Evolutionary conservation across 2,329 filamentous ascomycete species (phyloP).

Genomic region (Phyllosticta citribraziliensis): DNA sequence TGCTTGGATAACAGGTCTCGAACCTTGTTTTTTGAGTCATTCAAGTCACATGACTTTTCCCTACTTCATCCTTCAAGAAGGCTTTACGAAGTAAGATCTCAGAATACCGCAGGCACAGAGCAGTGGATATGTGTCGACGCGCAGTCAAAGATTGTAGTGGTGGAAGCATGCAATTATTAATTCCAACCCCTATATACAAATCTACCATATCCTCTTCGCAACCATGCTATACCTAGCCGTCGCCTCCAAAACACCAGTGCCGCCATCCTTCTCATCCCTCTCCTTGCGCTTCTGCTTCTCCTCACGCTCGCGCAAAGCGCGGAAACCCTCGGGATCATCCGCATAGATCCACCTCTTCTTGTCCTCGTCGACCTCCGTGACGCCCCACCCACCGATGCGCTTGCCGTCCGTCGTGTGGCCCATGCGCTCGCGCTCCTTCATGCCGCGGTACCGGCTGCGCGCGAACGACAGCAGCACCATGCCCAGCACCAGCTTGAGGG

Average conservation of each 20-base stretch:
- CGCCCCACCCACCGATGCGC: constrained; percentile 70
- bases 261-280: constrained; percentile 21
- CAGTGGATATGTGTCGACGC: too few species aligned
- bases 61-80: too few species aligned
- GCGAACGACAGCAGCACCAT: constrained; percentile 78
- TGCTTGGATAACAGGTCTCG: too few species aligned
- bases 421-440: constrained; percentile 59
- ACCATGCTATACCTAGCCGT: constrained; percentile 87
- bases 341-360: constrained; percentile 76
- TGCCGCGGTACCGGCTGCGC: constrained; percentile 65
- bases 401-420: constrained; percentile 54
- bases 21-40: too few species aligned
- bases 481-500: constrained; percentile 65
- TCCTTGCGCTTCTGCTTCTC: constrained; percentile 54
- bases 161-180: too few species aligned
- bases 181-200: background rate
- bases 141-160: too few species aligned
- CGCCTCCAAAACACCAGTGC: constrained; percentile 50
- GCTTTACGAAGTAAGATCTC: too few species aligned
- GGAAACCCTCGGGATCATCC: constrained; percentile 66
- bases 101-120: too few species aligned
- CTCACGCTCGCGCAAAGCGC: constrained; percentile 49
- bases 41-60: too few species aligned
- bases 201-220: constrained; percentile 88
- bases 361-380: constrained; percentile 83